Evolutionary conservation across 768 basidiomycete species (phyloP).

Genomic region (Pleurotus sapidus): DNA sequence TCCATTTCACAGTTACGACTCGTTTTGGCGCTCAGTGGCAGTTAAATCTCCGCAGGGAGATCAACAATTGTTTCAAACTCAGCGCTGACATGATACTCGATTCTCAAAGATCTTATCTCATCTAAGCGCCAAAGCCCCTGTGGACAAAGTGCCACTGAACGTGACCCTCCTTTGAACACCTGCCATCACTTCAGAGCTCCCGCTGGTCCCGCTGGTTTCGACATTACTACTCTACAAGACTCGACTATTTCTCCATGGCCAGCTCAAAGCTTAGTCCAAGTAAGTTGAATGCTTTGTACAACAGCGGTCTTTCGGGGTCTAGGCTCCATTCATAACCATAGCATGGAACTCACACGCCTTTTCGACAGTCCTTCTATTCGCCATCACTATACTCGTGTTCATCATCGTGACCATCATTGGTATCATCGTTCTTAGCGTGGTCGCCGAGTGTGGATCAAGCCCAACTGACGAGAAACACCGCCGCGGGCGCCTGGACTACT

Average conservation of each 20-base stretch:
- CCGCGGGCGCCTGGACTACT: background rate
- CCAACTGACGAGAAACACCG: background rate
- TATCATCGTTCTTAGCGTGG: conserved; percentile 2
- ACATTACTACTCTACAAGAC: background rate
- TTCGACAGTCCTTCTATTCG: conserved; percentile 4
- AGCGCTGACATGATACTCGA: too few species aligned
- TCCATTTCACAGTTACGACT: too few species aligned
- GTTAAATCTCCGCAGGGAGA: too few species aligned
- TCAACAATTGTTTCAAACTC: too few species aligned
- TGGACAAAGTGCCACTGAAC: too few species aligned
- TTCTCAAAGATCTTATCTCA: too few species aligned
- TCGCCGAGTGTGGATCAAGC: background rate
- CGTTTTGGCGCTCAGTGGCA: too few species aligned
- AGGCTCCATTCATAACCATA: background rate
- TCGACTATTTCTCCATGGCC: background rate
- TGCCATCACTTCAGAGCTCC: background rate
- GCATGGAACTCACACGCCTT: background rate
- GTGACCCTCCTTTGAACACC: background rate
- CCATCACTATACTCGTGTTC: conserved; percentile 1
- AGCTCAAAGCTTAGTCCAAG: background rate
- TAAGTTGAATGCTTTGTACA: background rate
- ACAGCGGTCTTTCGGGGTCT: background rate
- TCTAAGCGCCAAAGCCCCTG: too few species aligned
- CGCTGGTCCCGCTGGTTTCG: background rate
- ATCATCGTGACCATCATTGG: conserved; percentile 6